Percentiles rank a stretch among this genome's conserved stretches.
Evolutionary conservation across 805 yeast genomes (phyloP).

Genomic region (Teunomyces funiuensis): DNA sequence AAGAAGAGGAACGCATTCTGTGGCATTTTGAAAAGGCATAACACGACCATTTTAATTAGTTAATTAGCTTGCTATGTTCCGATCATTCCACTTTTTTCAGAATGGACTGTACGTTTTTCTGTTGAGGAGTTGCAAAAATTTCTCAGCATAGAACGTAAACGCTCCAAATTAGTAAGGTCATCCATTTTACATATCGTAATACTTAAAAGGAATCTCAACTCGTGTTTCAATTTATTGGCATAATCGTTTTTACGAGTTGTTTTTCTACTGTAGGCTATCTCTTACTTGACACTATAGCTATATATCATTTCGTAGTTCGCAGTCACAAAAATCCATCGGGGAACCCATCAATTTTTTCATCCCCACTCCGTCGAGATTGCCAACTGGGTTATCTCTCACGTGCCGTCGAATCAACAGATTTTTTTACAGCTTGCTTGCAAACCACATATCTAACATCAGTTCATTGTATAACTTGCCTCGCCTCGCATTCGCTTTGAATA

Average conservation of each 20-base stretch:
- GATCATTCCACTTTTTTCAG: not conserved
- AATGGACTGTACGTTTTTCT: not conserved
- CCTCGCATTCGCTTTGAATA: constrained; percentile 1
- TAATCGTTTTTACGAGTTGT: too few relatives aligned
- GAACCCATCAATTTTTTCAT: not conserved
- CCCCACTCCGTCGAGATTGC: constrained; percentile 2
- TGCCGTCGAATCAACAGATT: constrained; percentile 4
- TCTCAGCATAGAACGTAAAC: not conserved
- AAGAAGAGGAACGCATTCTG: too few relatives aligned
- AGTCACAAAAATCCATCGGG: constrained; percentile 1
- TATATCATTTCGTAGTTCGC: not conserved
- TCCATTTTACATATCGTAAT: constrained; percentile 1
- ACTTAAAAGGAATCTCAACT: not conserved
- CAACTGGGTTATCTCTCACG: constrained; percentile 6
- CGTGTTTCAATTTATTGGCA: too few relatives aligned
- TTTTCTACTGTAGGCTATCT: too few relatives aligned
- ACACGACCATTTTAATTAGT: too few relatives aligned
- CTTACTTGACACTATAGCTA: not conserved
- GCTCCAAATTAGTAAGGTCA: constrained; percentile 4
- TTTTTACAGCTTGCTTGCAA: constrained; percentile 2
- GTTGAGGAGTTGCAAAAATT: constrained; percentile 2
- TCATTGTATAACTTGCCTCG: not conserved
- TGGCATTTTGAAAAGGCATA: too few relatives aligned
- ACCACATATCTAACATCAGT: not conserved
- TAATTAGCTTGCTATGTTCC: too few relatives aligned